Evolutionary conservation across 441 rosid genomes (phyloP).

Genomic region (Omphalea diandra): DNA sequence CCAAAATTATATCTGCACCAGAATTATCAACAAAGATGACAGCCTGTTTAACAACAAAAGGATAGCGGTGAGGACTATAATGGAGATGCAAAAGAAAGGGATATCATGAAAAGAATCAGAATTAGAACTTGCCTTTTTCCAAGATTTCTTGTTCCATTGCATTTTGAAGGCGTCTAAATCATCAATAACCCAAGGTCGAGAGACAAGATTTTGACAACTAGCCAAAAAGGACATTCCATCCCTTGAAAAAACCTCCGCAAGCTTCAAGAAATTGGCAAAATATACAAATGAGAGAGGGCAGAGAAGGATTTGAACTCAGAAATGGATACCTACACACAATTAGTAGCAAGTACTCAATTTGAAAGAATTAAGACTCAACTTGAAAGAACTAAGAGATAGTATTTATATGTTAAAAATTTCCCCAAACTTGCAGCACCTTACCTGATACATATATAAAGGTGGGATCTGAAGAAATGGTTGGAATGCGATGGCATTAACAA

Average conservation of each 20-base stretch:
- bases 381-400: background rate
- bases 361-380: too few species aligned
- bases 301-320: conserved; percentile 16
- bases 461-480: conserved; percentile 6
- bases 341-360: background rate
- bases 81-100: background rate
- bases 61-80: conserved; percentile 22
- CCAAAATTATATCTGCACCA: conserved; percentile 96
- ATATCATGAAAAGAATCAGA: background rate
- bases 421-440: background rate
- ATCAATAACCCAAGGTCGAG: conserved; percentile 97
- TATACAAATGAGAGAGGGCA: conserved; percentile 8
- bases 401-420: background rate
- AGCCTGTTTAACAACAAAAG: conserved; percentile 49
- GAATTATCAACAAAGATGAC: conserved; percentile 95
- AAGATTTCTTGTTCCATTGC: conserved; percentile 76
- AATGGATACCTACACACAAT: background rate
- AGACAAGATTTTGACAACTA: conserved; percentile 80
- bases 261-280: conserved; percentile 42
- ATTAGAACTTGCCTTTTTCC: conserved; percentile 72
- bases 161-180: conserved; percentile 76
- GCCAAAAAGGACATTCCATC: conserved; percentile 94
- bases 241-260: conserved; percentile 90
- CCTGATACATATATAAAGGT: background rate
- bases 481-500: background rate